Evolutionary conservation across 768 basidiomycete genomes (phyloP).

Genomic region (Russula sp.): DNA sequence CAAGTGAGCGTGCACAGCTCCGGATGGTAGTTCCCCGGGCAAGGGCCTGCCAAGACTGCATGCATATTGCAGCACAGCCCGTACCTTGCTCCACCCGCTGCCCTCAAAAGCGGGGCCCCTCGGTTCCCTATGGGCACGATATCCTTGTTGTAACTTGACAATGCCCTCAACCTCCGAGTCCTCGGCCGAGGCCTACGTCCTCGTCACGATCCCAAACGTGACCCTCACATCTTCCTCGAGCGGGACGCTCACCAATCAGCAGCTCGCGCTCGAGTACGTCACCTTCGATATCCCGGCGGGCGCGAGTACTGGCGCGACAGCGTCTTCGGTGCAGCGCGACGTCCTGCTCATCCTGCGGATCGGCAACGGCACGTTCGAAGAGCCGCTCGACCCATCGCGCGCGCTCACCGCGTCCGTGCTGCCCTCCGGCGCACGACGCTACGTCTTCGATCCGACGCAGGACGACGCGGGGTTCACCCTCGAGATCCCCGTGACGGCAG

Average conservation of each 20-base stretch:
- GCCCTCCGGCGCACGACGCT: conserved; percentile 9
- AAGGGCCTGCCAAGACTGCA: neutral
- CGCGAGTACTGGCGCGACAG: neutral
- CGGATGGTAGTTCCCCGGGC: neutral
- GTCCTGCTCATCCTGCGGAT: conserved; percentile 21
- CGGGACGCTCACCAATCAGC: conserved; percentile 9
- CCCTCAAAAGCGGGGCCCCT: neutral
- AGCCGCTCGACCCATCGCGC: conserved; percentile 18
- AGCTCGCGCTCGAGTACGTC: conserved; percentile 19
- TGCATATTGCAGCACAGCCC: neutral
- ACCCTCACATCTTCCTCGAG: conserved; percentile 12
- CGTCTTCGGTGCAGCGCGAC: conserved; percentile 1
- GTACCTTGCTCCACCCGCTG: neutral
- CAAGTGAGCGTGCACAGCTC: neutral
- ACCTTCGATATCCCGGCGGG: conserved; percentile 2
- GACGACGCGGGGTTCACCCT: conserved; percentile 18
- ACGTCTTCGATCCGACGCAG: conserved; percentile 18
- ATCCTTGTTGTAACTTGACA: no score
- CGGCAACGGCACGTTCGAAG: conserved; percentile 12
- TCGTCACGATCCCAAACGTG: conserved; percentile 16
- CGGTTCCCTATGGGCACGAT: neutral
- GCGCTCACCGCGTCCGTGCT: conserved; percentile 8
- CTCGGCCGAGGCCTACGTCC: conserved; percentile 18
- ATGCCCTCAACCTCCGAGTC: conserved; percentile 2
- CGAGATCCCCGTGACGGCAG: conserved; percentile 6